Evolutionary conservation across 2,329 filamentous ascomycete species (phyloP).

Genomic region (Hypoxylon sp.): DNA sequence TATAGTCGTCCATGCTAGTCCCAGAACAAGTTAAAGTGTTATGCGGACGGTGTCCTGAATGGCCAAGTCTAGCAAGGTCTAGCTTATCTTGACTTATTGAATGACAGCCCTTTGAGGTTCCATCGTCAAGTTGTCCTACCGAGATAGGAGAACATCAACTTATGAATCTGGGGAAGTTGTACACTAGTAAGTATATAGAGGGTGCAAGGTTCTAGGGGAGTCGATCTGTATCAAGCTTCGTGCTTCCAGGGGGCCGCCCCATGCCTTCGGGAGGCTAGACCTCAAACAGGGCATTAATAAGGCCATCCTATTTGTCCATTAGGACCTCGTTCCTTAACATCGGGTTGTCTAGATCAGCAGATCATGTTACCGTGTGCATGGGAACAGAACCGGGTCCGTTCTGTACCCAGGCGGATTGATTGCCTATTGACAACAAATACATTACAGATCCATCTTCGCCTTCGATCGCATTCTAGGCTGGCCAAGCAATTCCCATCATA

Average conservation of each 20-base stretch:
- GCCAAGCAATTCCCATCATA: conserved; percentile 13
- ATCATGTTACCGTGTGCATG: conserved; percentile 39
- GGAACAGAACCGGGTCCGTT: conserved; percentile 19
- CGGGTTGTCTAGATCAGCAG: conserved; percentile 42
- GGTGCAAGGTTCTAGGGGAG: conserved; percentile 23
- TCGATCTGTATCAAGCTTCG: conserved; percentile 29
- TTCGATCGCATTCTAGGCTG: conserved; percentile 44
- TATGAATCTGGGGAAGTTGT: conserved; percentile 7
- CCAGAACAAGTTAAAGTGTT: neutral
- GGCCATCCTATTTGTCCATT: conserved; percentile 27
- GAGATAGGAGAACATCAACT: neutral
- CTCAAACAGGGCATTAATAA: conserved; percentile 25
- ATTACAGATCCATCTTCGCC: conserved; percentile 8
- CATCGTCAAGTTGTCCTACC: conserved; percentile 1
- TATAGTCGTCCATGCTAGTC: neutral
- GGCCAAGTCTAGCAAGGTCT: neutral
- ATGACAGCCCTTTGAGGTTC: neutral
- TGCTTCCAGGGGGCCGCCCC: conserved; percentile 28
- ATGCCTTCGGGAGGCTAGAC: conserved; percentile 40
- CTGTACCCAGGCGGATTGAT: conserved; percentile 29
- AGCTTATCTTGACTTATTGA: conserved; percentile 2
- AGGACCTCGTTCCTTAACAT: conserved; percentile 31
- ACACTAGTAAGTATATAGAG: conserved; percentile 10
- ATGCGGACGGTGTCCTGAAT: neutral
- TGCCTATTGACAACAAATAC: conserved; percentile 20